Conservation (phyloP, 2,329 filamentous ascomycete genomes). For the Penicillium sp. region DNA sequence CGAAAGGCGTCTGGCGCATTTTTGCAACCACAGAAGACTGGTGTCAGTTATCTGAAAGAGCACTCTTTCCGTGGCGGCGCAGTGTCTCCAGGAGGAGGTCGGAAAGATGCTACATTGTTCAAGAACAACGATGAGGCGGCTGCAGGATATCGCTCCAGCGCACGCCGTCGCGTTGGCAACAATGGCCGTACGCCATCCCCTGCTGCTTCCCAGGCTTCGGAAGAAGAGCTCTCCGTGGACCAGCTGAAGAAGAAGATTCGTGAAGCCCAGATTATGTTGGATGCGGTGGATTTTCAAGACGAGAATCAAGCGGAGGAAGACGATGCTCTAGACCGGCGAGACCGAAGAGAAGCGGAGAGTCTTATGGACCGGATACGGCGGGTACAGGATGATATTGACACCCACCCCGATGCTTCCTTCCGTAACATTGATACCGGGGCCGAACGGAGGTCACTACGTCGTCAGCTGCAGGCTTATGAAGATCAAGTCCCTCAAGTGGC, state of each 20-base stretch:
- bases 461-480: conserved; percentile 77
- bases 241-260: conserved; percentile 85
- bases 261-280: conserved; percentile 86
- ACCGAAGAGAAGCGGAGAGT: conserved; percentile 85
- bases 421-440: conserved; percentile 72
- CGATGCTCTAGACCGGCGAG: conserved; percentile 78
- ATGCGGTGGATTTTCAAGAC: conserved; percentile 93
- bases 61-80: conserved; percentile 73
- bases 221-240: conserved; percentile 75
- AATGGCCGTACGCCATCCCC: conserved; percentile 68
- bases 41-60: conserved; percentile 94
- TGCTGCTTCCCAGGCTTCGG: conserved; percentile 56
- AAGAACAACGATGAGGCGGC: conserved; percentile 94
- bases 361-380: conserved; percentile 84
- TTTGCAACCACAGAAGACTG: conserved; percentile 86
- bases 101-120: conserved; percentile 93
- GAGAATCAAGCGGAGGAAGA: conserved; percentile 85
- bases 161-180: conserved; percentile 69
- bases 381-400: conserved; percentile 88
- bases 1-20: conserved; percentile 83
- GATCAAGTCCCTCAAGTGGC: conserved; percentile 87
- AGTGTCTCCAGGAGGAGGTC: conserved; percentile 50
- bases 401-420: conserved; percentile 68
- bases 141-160: conserved; percentile 85
- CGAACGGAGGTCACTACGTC: conserved; percentile 73